Evolutionary conservation across 345 rosid species (phyloP).

Genomic region (Heritiera fomes): DNA sequence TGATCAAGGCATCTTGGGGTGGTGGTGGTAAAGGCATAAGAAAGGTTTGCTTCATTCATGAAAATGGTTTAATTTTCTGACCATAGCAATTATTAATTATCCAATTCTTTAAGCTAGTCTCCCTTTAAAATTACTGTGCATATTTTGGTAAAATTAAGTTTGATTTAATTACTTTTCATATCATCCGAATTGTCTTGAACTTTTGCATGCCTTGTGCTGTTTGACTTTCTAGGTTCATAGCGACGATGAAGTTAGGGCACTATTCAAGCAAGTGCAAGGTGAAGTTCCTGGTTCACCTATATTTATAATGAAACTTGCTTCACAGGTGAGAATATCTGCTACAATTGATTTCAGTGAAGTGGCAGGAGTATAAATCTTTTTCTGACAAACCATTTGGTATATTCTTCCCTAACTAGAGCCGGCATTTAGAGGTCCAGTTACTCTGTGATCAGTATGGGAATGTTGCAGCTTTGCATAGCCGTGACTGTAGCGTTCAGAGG

Average conservation of each 20-base stretch:
- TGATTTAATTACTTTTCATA: not conserved
- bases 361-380: constrained; percentile 13
- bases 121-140: not conserved
- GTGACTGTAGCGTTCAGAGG: constrained; percentile 98
- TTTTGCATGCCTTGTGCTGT: not conserved
- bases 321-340: constrained; percentile 66
- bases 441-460: constrained; percentile 97
- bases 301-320: constrained; percentile 99
- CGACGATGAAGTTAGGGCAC: constrained; percentile 94
- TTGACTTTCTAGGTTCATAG: constrained; percentile 73
- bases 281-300: constrained; percentile 99
- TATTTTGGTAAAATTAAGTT: constrained; percentile 18
- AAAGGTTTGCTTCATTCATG: constrained; percentile 61
- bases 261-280: constrained; percentile 99
- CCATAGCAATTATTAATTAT: not conserved
- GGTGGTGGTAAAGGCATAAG: constrained; percentile 99
- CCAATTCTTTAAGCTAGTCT: not conserved
- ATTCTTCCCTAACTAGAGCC: constrained; percentile 58
- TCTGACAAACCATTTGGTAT: constrained; percentile 23
- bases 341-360: constrained; percentile 26
- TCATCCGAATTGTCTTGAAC: not conserved
- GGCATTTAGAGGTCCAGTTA: constrained; percentile 97
- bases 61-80: not conserved
- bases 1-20: constrained; percentile 99
- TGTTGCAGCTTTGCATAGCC: constrained; percentile 99